A percentile compares a stretch with the other conserved stretches of the same genome.
Conservation (phyloP, 2,329 filamentous ascomycete species). For the Neoscytalidium dimidiatum region DNA sequence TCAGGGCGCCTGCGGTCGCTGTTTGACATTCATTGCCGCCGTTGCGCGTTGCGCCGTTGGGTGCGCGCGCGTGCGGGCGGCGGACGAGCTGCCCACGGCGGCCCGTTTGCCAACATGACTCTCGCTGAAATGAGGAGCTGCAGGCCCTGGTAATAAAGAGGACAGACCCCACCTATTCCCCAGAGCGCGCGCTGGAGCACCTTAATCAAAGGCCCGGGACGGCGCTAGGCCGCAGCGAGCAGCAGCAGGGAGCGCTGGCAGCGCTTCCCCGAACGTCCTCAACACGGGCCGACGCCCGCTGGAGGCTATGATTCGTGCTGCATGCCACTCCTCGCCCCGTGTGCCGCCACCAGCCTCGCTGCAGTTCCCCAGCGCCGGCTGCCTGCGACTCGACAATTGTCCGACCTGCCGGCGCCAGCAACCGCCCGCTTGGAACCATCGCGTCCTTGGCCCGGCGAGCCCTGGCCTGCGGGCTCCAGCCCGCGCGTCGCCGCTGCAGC, state of each 20-base stretch:
- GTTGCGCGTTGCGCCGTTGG: constrained; percentile 11
- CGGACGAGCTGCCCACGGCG: constrained; percentile 5
- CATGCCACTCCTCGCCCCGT: neutral
- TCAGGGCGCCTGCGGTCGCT: constrained; percentile 6
- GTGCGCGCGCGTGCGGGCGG: constrained; percentile 8
- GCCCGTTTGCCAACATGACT: constrained; percentile 13
- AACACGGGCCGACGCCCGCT: constrained; percentile 13
- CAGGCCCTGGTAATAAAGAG: constrained; percentile 13
- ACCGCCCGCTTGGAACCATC: neutral
- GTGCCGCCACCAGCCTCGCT: neutral
- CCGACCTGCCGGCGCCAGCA: constrained; percentile 2
- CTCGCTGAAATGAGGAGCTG: constrained; percentile 16
- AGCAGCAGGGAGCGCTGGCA: neutral
- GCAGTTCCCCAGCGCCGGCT: neutral
- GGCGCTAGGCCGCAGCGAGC: constrained; percentile 13
- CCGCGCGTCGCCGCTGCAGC: neutral
- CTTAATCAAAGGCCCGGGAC: constrained; percentile 17
- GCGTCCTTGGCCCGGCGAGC: neutral
- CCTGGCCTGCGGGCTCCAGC: constrained; percentile 4
- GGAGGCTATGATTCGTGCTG: constrained; percentile 3
- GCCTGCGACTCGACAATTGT: neutral
- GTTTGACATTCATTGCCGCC: constrained; percentile 19
- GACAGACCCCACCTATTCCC: constrained; percentile 18
- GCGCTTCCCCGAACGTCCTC: constrained; percentile 7
- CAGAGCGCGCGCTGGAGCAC: constrained; percentile 15